Evolutionary conservation across 495 filamentous ascomycete genomes (phyloP).

Genomic region (Lophium mytilinum): DNA sequence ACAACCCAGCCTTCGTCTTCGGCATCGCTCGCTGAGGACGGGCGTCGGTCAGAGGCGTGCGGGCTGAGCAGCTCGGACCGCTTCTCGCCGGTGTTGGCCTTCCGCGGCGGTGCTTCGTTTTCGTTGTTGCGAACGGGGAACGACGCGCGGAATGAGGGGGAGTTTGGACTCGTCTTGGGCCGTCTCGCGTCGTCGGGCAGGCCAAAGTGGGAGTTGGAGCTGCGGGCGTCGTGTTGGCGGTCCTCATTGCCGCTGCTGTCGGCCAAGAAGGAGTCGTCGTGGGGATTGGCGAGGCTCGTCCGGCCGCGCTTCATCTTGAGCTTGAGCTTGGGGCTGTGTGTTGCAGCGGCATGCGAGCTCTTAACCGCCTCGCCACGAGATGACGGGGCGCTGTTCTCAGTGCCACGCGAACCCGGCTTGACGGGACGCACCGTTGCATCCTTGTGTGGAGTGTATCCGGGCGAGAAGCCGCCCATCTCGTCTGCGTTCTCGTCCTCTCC

Average conservation of each 20-base stretch:
- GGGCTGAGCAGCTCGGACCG: slow-evolving; percentile 9
- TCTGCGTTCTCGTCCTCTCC: slow-evolving; percentile 24
- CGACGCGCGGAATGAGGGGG: slow-evolving; percentile 1
- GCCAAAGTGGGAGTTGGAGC: background rate
- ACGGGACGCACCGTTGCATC: slow-evolving; percentile 52
- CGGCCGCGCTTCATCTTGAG: slow-evolving; percentile 21
- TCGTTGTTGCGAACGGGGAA: slow-evolving; percentile 3
- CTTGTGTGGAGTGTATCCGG: slow-evolving; percentile 53
- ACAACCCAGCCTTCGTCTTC: slow-evolving; percentile 30
- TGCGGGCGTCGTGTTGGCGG: slow-evolving; percentile 10
- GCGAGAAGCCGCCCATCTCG: slow-evolving; percentile 46
- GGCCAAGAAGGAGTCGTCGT: slow-evolving; percentile 44
- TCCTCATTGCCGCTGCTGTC: slow-evolving; percentile 45
- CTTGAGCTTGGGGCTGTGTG: slow-evolving; percentile 22
- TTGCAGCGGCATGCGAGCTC: slow-evolving; percentile 3
- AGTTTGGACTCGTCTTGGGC: slow-evolving; percentile 14
- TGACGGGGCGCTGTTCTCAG: slow-evolving; percentile 15
- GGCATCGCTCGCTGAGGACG: slow-evolving; percentile 15
- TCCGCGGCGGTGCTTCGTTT: background rate
- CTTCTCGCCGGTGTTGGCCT: slow-evolving; percentile 10
- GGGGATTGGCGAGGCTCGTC: slow-evolving; percentile 13
- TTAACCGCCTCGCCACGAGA: slow-evolving; percentile 17
- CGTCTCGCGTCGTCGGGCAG: slow-evolving; percentile 14
- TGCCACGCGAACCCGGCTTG: slow-evolving; percentile 16
- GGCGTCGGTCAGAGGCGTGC: background rate